Evolutionary conservation across 2,329 filamentous ascomycete genomes (phyloP), one percentile per base, ranked within the genome.

Genomic region (Bimuria novae-zelandiae): DNA sequence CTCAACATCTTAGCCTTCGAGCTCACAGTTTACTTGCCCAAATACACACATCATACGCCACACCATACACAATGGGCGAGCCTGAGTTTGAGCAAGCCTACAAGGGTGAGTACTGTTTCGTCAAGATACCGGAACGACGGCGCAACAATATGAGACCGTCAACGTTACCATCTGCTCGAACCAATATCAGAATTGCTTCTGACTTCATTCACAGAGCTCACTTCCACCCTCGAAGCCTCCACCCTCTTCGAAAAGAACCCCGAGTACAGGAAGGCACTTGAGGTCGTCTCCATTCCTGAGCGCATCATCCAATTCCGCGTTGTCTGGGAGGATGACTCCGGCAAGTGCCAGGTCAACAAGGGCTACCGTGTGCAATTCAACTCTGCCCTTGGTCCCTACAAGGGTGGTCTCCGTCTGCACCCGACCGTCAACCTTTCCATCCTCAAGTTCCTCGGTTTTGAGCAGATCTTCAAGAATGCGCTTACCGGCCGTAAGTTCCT

Each of bases 381-480:
- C 87, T 95, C 90, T 42, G 92, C 93, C 40, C 87, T 97, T 19
- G 94, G 94, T 52, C 94, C 94, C 48, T 97, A 96, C 88, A 97
- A 97, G 85, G 94, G 94, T 63, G 94, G 94, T 75, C 87, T 97
- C 65, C 85, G 94, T 67, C 91, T 99, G 78, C 94, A 99, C 78
- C 94, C 93, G 58, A 87, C 88, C 10, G 90, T 94, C 77, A 94
- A 88, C 75, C 80, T 88, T 49, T 84, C 80, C 52, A 82, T 85
- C 71, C 85, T 99, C 70, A 99, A 99, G 83, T 97, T 97, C 81
- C 84, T 99, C 73, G 94, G 93, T 63, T 97, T 97, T 71, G 94
- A 99, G 86, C 94, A 97, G 82, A 95, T 93, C 80, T 97, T 97
- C 85, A 97, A 97, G 86, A 97, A 97, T 90, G 94, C 94, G 64